Base-by-base conservation (phyloP, 1,284 basidiomycete genomes). In the Inonotus hispidus region DNA sequence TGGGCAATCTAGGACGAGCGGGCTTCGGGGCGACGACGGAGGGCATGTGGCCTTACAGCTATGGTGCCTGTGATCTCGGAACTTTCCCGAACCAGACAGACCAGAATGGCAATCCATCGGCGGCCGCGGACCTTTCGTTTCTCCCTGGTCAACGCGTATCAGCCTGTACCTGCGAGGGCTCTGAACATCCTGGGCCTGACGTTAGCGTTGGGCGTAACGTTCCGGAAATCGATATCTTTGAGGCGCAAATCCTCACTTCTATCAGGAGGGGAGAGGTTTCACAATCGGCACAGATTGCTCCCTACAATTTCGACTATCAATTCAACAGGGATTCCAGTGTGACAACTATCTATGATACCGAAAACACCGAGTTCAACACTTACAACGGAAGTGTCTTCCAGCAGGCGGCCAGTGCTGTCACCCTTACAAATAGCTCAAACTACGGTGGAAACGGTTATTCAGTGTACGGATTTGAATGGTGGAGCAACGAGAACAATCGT, bases 171-270 rank as follows among this genome's bases (percentile, higher is more conserved):
- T 79, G 77, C 63, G 68, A 73, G 0, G 77, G 76, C 6, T 77
- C 79, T 46, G 77, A 79, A 58, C 82, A 84, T 65, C 82, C 82
- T 1, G 82, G 82, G 1, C 82, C 82, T 1, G 69, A 66, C 54
- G 71, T 73, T 52, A 63, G 67, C 46, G 70, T 72, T 32, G 82
- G 82, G 11, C 71, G 82, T 19, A 71, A 77, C 14, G 77, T 77
- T 0, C 81, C 82, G 6, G 82, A 84, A 67, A 82, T 84, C 64
- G 82, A 84, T 56, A 70, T 82, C 54, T 72, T 83, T 64, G 82
- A 83, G 67, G 80, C 78, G 1, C 79, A 81, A 68, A 68, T 71
- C 39, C 68, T 70, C 38, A 59, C 65, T 3, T 49, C 54, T 8
- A 55, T 50, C 3, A 63, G 67, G 27, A 67, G 72, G 21, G 73